A percentile compares a stretch with the other conserved stretches of the same genome.
phyloP scores from a whole-genome alignment of 352 stramenopile species.

The Phytophthora aleatoria region DNA sequence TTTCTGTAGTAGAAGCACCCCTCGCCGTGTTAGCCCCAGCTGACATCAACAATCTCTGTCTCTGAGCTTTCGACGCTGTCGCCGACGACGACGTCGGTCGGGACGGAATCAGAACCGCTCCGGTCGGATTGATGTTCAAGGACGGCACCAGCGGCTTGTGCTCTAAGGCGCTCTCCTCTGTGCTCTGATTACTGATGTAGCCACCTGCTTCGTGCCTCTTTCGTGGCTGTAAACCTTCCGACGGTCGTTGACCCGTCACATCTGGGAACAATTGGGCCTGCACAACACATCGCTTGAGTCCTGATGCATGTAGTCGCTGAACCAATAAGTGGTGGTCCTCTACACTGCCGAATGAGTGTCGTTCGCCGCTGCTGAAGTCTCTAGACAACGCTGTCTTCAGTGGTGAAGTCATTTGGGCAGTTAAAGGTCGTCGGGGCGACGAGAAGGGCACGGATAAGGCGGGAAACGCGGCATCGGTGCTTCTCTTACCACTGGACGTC shows the following conservation, averaged over 20 bases:
- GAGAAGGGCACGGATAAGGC: constrained; percentile 27
- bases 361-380: background rate
- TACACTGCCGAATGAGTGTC: background rate
- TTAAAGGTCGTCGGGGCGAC: constrained; percentile 11
- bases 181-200: constrained; percentile 18
- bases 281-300: constrained; percentile 60
- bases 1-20: constrained; percentile 1
- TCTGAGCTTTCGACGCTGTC: constrained; percentile 7
- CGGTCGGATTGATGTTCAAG: constrained; percentile 33
- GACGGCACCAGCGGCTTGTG: constrained; percentile 41
- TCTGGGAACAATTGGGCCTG: constrained; percentile 55
- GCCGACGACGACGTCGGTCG: constrained; percentile 46
- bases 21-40: constrained; percentile 28
- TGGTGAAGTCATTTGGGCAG: constrained; percentile 3
- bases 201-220: constrained; percentile 8
- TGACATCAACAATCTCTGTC: constrained; percentile 15
- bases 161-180: constrained; percentile 4
- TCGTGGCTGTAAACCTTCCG: constrained; percentile 3
- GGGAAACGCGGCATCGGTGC: constrained; percentile 9
- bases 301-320: constrained; percentile 60
- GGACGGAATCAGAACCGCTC: constrained; percentile 50
- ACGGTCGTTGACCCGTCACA: background rate
- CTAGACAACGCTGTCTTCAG: background rate
- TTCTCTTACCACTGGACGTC: background rate
- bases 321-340: constrained; percentile 21